Evolutionary conservation across 1,284 basidiomycete genomes (phyloP), one percentile per base, ranked within the genome.

Genomic region (Mycosarcoma mackinlayi): DNA sequence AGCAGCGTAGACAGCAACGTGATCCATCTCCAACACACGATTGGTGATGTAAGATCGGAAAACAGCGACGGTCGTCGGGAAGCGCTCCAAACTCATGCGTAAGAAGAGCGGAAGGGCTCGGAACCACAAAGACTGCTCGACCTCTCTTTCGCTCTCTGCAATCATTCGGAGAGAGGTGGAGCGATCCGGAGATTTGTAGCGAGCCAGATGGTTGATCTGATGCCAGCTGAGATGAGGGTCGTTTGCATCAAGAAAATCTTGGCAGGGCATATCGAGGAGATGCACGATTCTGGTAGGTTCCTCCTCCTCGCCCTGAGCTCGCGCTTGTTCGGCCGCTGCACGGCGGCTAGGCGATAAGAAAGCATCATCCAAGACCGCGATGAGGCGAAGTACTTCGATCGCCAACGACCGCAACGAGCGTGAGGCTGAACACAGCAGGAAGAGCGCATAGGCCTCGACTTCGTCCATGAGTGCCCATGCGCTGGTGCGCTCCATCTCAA

Each of bases 371-470:
- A 85, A 78, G 4, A 78, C 61, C 2, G 71, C 65, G 35, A 78
- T 73, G 28, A 76, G 56, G n/a, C 65, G 68, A 33, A 79, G 57
- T 7, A 77, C 62, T 35, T 74, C 52, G 30, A 77, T 50, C 14
- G 76, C 77, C 30, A 76, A 63, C 85, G 84, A 59, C 85, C 85
- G 62, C 78, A 87, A 77, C 85, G 88, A 64, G 89, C 85, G 13
- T 89, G 91, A 38, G 88, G 90, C 54, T 89, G 86, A 73, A 88
- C 87, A 30, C 87, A 81, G 86, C 23, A 97, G 84, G 82, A 95
- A 93, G 38, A 96, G 81, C 0, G 88, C 88, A 3, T 89, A 90
- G 0, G 89, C 88, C 76, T 91, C 90, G 34, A 94, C 87, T 54
- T 85, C 85, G 48, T 83, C 83, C 46, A 86, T 82, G 23, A 61